These are phyloP conservation scores for Aspergillus sclerotioniger DNA, from an alignment of 495 filamentous ascomycete species.

Conservation along the genomic window DNA sequence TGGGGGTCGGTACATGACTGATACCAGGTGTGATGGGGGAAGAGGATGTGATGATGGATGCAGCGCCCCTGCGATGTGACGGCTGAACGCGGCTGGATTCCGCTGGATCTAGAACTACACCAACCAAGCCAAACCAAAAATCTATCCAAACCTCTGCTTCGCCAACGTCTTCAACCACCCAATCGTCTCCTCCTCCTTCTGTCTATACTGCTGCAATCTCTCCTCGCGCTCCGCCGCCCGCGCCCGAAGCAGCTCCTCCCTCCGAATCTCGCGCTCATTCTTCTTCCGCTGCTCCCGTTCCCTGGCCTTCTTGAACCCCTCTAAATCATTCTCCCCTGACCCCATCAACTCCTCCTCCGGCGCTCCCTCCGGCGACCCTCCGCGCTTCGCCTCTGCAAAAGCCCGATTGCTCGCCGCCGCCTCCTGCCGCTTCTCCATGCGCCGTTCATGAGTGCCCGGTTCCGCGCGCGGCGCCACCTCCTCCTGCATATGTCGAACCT, in stretches of 20 bases:
- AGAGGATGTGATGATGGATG: too few relatives aligned
- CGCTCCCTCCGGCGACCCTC: conserved; percentile 38
- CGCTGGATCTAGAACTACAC: not conserved
- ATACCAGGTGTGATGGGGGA: too few relatives aligned
- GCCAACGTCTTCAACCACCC: conserved; percentile 45
- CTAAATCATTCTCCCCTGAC: conserved; percentile 40
- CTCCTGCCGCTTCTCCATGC: conserved; percentile 78
- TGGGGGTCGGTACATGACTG: conserved; percentile 13
- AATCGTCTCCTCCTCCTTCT: conserved; percentile 47
- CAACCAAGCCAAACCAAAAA: not conserved
- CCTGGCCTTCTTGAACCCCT: conserved; percentile 39
- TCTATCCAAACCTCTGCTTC: conserved; percentile 45
- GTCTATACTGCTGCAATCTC: conserved; percentile 40
- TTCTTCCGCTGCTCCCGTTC: conserved; percentile 42
- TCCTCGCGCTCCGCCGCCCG: conserved; percentile 44
- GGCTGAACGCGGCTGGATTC: too few relatives aligned
- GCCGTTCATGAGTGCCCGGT: conserved; percentile 77
- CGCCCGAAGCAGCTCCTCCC: conserved; percentile 43
- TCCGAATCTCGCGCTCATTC: conserved; percentile 41
- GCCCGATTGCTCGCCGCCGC: conserved; percentile 46
- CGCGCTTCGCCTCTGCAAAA: conserved; percentile 44
- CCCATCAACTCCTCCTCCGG: conserved; percentile 46
- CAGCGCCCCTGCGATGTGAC: too few relatives aligned
- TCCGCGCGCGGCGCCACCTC: conserved; percentile 83
- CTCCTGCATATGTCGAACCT: conserved; percentile 49